Evolutionary conservation across 805 yeast genomes (phyloP), one percentile per base, ranked within the genome.

Genomic region (Myxozyma vanderwaltii): DNA sequence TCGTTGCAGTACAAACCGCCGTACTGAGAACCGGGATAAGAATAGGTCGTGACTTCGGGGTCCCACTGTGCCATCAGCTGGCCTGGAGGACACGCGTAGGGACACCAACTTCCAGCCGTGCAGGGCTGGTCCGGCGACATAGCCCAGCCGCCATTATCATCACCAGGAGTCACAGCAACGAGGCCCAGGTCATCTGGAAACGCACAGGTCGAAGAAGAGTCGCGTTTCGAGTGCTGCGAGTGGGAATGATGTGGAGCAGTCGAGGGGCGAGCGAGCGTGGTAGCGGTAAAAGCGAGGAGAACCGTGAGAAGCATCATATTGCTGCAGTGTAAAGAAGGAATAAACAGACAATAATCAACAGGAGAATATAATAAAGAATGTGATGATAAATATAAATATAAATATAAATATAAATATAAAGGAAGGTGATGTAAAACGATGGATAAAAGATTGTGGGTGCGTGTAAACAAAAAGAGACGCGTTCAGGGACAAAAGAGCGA

Each of bases 61-160:
- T 91, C 94, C 96, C 96, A 90, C 74, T 90, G 97, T 31, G 85
- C 88, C 86, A 86, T 85, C 56, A 90, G 73, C 72, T 88, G 82
- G 59, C 97, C 97, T 41, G 96, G 88, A 17, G 90, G 84, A 71
- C 97, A 90, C 17, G 96, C 96, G 72, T 86, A 91, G 31, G 96
- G 96, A 74, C 96, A 90, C 81, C 85, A 91, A 31, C 78, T 75
- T n/a, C 94, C 96, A 26, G 86, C 78, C 3, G 84, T 72, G 74
- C 97, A 90, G 38, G 77, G 68, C 68, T 85, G 86, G 72, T 88
- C 94, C 51, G 83, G 83, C 66, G 85, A 81, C 81, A 88, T 79
- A 51, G 96, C 96, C 96, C 96, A 91, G 24, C 96, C 96, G 51
- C 80, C 91, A 68, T 86, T 87, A 17, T 72, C 66, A 29, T 83